Percentiles rank a stretch among this genome's conserved stretches.
These are phyloP conservation scores for Ligustrum vulgare DNA, from an alignment of 257 asterid genomes.

Conservation along the genomic window DNA sequence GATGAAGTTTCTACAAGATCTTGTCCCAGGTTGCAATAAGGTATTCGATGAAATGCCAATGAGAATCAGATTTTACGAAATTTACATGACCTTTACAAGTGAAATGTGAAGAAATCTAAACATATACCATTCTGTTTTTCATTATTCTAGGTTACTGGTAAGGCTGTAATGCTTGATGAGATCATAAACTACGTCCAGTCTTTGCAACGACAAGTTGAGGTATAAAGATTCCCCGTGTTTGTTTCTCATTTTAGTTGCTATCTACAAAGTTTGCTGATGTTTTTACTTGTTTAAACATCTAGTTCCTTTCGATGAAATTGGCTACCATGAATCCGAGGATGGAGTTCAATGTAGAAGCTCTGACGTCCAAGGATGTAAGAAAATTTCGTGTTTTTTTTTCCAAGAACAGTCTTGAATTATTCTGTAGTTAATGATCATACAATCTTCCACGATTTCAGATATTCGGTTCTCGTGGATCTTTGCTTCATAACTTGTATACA, in stretches of 20 bases:
- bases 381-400: neutral
- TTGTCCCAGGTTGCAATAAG: conserved; percentile 97
- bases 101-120: conserved; percentile 1
- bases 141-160: conserved; percentile 67
- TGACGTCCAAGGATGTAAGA: conserved; percentile 76
- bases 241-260: neutral
- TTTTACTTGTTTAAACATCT: conserved; percentile 17
- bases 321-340: conserved; percentile 78
- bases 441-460: conserved; percentile 33
- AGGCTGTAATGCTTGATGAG: conserved; percentile 98
- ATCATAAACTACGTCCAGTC: conserved; percentile 89
- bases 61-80: neutral
- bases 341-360: conserved; percentile 71
- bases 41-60: conserved; percentile 25
- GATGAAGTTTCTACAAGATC: conserved; percentile 85
- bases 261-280: conserved; percentile 10
- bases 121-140: neutral
- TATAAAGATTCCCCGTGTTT: conserved; percentile 23
- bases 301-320: conserved; percentile 92
- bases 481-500: conserved; percentile 46
- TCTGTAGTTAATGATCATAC: neutral
- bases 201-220: conserved; percentile 89
- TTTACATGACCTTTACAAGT: neutral
- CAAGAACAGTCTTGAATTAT: conserved; percentile 13
- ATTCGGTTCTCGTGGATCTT: conserved; percentile 49